Evolutionary conservation across 768 basidiomycete genomes (phyloP), one percentile per base, ranked within the genome.

Genomic region (Russula dissimulans): DNA sequence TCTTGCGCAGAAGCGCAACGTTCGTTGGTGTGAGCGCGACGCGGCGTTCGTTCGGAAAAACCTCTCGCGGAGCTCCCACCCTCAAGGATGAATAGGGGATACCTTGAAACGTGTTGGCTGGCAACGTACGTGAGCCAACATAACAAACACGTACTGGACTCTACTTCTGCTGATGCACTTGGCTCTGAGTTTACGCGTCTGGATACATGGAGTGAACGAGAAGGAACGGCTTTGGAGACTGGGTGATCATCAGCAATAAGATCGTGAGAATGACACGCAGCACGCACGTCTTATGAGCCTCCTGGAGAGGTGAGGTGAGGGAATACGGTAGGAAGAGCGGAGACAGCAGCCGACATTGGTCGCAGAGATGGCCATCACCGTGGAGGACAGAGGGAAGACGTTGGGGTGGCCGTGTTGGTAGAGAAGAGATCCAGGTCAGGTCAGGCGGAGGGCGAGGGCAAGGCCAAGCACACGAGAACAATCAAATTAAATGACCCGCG

Each of bases 11-110:
- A 36, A 87, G 69, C 3, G 83, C 76, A 4, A 83, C 83, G 68
- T 91, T 92, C 68, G 86, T 81, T 4, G 91, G 91, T 0, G 91
- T 90, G 7, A 94, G 73, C 42, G 90, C 80, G 46, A 93, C 90
- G 54, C 91, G 83, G 51, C 85, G 79, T 70, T 94, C 91, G 62
- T 85, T 81, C 3, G 86, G 85, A 68, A 81, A 91, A 45, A 80
- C 78, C 73, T 94, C 91, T 55, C 79, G 78, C 12, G 91, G 89
- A 17, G 89, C 81, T 29, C 91, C 91, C 57, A 94, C 78, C 8
- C 79, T 82, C 41, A 94, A 76, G 18, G 82, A 79, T 3, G 87
- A 79, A 71, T 91, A 94, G 39, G 88, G 85, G 62, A 67, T 72
- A 31, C 81, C 82, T 80, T 66, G 36, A 34, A 51, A 51, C 39